phyloP scores from a whole-genome alignment of 352 stramenopile species.

The Globisporangium camurandrum region DNA sequence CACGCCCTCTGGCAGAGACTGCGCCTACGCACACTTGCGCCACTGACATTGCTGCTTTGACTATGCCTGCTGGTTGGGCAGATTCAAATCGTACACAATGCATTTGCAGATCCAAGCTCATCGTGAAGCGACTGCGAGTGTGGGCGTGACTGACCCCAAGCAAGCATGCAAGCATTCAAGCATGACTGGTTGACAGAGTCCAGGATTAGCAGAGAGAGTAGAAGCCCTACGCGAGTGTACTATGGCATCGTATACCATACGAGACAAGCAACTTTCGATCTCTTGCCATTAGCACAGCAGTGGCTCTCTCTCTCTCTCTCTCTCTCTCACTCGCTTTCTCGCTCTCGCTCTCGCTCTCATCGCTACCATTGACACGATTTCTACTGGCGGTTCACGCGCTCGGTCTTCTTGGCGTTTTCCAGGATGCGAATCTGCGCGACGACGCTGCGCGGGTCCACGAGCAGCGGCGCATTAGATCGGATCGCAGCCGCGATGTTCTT shows the following conservation, averaged over 20 bases:
- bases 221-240: not conserved
- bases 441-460: conserved; percentile 44
- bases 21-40: not conserved
- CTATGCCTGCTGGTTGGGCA: too few species aligned
- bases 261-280: too few species aligned
- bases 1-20: not conserved
- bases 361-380: too few species aligned
- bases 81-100: not conserved
- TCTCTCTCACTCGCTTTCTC: not conserved
- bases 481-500: conserved; percentile 64
- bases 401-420: conserved; percentile 53
- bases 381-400: conserved; percentile 22
- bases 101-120: not conserved
- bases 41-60: not conserved
- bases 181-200: not conserved
- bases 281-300: too few species aligned
- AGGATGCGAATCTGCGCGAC: conserved; percentile 68
- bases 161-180: too few species aligned
- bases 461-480: conserved; percentile 25
- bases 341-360: not conserved
- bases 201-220: not conserved
- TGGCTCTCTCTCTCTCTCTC: not conserved
- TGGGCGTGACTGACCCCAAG: too few species aligned
- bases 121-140: not conserved
- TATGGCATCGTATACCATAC: not conserved